phyloP scores from a whole-genome alignment of 176 grass and related monocot species.

The Alopecurus myosuroides region DNA sequence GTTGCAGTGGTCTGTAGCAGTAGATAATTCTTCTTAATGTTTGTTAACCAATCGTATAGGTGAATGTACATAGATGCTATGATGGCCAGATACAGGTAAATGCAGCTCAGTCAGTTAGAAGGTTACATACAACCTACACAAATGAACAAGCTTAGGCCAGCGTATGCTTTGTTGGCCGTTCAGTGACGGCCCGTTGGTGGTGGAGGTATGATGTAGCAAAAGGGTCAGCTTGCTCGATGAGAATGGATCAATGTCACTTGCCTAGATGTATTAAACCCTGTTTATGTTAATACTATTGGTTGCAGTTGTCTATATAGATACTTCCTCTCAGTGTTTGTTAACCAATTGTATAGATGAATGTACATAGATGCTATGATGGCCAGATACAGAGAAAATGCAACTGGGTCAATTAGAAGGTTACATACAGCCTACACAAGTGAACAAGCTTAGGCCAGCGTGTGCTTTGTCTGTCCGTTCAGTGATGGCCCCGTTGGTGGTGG shows the following conservation, averaged over 20 bases:
- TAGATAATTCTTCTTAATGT: not conserved
- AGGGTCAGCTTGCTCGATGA: too few species aligned
- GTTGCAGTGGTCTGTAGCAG: not conserved
- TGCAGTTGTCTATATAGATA: not conserved
- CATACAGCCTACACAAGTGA: not conserved
- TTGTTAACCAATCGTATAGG: not conserved
- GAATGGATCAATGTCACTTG: not conserved
- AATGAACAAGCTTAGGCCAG: not conserved
- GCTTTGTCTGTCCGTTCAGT: not conserved
- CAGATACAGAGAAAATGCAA: not conserved
- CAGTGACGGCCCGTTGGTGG: not conserved
- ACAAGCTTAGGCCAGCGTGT: not conserved
- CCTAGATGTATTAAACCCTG: not conserved
- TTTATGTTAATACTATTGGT: not conserved
- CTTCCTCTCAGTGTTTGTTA: not conserved
- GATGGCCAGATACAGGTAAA: not conserved
- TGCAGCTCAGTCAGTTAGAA: not conserved
- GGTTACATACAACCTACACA: not conserved
- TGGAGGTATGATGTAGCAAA: too few species aligned
- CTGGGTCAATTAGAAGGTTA: not conserved
- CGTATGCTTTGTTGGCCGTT: not conserved
- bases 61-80: constrained; percentile 20
- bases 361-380: constrained; percentile 19
- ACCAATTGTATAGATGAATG: not conserved
- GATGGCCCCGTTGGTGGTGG: not conserved